These are phyloP conservation scores for Galeopsis tetrahit DNA, from an alignment of 257 asterid genomes.

Conservation along the genomic window DNA sequence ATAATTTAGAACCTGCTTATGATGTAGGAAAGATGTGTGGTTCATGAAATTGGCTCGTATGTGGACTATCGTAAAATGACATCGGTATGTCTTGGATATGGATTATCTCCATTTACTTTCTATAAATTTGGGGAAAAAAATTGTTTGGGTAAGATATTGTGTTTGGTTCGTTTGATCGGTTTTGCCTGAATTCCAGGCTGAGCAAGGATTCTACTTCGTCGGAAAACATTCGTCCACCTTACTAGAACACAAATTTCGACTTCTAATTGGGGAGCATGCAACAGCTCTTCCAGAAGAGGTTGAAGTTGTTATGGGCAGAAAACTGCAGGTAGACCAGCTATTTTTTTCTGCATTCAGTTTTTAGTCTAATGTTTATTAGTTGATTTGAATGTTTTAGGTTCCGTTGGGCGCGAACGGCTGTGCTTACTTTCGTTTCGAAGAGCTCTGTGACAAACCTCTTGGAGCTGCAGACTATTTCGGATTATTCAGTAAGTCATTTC, in stretches of 20 bases:
- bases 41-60: conserved; percentile 76
- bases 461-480: conserved; percentile 93
- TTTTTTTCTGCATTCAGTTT: neutral
- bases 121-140: no score
- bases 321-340: conserved; percentile 45
- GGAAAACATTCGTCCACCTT: conserved; percentile 50
- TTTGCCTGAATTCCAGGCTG: conserved; percentile 47
- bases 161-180: neutral
- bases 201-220: conserved; percentile 61
- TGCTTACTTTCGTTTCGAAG: conserved; percentile 78
- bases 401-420: conserved; percentile 78
- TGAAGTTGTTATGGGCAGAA: conserved; percentile 82
- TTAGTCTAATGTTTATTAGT: neutral
- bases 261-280: conserved; percentile 52
- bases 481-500: conserved; percentile 60
- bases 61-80: conserved; percentile 86
- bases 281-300: conserved; percentile 56
- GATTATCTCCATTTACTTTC: neutral
- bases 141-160: neutral
- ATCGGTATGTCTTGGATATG: conserved; percentile 45
- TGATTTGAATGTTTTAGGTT: conserved; percentile 47
- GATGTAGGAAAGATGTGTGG: conserved; percentile 79
- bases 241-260: conserved; percentile 54
- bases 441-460: conserved; percentile 81
- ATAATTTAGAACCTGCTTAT: conserved; percentile 22